Base-by-base conservation (phyloP, 345 rosid species). In the Hypericum perforatum region DNA sequence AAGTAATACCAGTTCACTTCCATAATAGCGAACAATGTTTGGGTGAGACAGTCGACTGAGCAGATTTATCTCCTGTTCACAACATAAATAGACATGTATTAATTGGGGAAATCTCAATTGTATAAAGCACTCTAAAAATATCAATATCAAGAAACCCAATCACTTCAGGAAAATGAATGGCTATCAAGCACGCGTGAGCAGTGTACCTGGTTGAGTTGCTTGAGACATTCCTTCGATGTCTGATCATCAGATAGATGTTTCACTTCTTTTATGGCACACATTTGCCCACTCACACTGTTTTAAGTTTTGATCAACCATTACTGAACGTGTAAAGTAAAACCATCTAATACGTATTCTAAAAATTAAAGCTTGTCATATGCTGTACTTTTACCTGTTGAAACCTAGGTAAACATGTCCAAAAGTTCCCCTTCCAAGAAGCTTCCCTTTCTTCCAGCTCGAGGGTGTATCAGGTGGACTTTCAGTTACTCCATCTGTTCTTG, bases 231-330 rank as follows among this genome's bases (percentile, higher is more conserved):
- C 73, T 70, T 92, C 32, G 88, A 87, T 16, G 83, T 59, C 69
- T 70, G 81, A 66, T 92, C 96, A 61, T 92, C 98, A 9, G 78
- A 73, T 68, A 81, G 76, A 65, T 82, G 80, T 63, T 53, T 77
- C 57, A 87, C 98, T 82, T 92, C 98, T 69, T 92, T 92, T 63
- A 92, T 87, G 6, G 98, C 98, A 70, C 96, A 92, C 86, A 92
- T 81, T 52, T 84, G 80, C 54, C 98, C 97, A 53, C 80, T 82
- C 62, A 77, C 86, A 72, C 98, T 92, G 69, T 64, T 47, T 53
- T 59, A 65, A 45, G 59, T 29, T 52, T 36, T 62, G 53, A 29
- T 60, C 32, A 52, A 52, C 53, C 13, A 42, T 46, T 69, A 41
- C 67, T 70, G 52, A 54, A 16, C 45, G 52, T 11, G 11, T 53